Percentiles rank a stretch among this genome's conserved stretches.
These are phyloP conservation scores for Pyrenochaeta sp. DNA, from an alignment of 2,329 filamentous ascomycete species.

Conservation along the genomic window DNA sequence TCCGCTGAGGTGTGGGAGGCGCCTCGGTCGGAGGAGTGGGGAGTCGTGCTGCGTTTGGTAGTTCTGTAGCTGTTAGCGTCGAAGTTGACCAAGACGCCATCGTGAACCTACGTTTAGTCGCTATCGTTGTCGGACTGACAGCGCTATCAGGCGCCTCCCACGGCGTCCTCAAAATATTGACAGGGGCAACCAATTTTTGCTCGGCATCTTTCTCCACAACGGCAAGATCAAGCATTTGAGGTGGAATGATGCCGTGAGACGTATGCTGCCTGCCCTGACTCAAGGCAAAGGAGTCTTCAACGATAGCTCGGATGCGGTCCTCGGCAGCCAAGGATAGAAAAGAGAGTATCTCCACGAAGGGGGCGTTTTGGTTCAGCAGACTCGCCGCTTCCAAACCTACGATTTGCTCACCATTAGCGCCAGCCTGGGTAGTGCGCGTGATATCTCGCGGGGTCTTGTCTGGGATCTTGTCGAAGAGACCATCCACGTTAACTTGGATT, in stretches of 20 bases:
- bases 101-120: constrained; percentile 34
- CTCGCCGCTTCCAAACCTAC: constrained; percentile 65
- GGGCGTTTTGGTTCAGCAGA: constrained; percentile 74
- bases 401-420: constrained; percentile 69
- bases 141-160: constrained; percentile 59
- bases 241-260: constrained; percentile 80
- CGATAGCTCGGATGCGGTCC: constrained; percentile 75
- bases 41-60: constrained; percentile 51
- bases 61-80: constrained; percentile 30
- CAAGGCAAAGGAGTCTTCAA: constrained; percentile 79
- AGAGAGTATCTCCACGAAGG: constrained; percentile 81
- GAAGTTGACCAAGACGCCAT: not conserved
- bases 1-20: constrained; percentile 59
- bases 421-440: constrained; percentile 54
- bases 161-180: constrained; percentile 49
- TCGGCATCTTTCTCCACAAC: constrained; percentile 57
- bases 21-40: constrained; percentile 59
- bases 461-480: constrained; percentile 57
- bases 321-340: constrained; percentile 84
- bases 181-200: constrained; percentile 49
- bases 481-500: constrained; percentile 66
- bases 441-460: constrained; percentile 41
- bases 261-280: constrained; percentile 76
- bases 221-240: constrained; percentile 78
- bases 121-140: constrained; percentile 63